Conservation (phyloP, 805 yeast genomes). For the Wickerhamiella australiensis region DNA sequence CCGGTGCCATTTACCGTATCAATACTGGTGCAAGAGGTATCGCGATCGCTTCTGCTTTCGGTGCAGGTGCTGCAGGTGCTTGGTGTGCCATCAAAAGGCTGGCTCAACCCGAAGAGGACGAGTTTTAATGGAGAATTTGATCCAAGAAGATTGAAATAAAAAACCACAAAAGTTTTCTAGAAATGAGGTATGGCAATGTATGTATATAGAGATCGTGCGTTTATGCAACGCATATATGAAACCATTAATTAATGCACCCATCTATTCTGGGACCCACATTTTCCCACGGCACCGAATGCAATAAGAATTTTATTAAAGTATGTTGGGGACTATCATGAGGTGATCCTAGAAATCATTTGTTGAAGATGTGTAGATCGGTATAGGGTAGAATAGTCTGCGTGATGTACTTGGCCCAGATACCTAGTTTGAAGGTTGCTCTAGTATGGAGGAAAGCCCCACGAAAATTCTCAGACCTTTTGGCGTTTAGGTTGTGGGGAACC, state of each 20-base stretch:
- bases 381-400: too few species aligned
- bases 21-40: constrained; percentile 77
- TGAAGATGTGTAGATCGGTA: too few species aligned
- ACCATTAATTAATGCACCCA: background rate
- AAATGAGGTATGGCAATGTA: background rate
- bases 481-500: background rate
- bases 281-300: too few species aligned
- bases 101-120: constrained; percentile 21
- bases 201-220: background rate
- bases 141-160: background rate
- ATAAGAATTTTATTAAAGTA: too few species aligned
- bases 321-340: background rate
- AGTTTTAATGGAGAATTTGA: background rate
- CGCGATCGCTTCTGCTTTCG: constrained; percentile 72
- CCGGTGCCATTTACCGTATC: constrained; percentile 85
- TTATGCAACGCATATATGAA: background rate
- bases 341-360: too few species aligned
- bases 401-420: too few species aligned
- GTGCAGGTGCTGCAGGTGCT: constrained; percentile 80
- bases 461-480: too few species aligned
- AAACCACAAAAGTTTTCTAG: background rate
- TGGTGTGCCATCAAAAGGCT: constrained; percentile 73
- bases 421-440: too few species aligned
- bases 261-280: background rate
- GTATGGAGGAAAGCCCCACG: too few species aligned